Base-by-base conservation (phyloP, 164 flowering plant species). In the Chimonanthus salicifolius region DNA sequence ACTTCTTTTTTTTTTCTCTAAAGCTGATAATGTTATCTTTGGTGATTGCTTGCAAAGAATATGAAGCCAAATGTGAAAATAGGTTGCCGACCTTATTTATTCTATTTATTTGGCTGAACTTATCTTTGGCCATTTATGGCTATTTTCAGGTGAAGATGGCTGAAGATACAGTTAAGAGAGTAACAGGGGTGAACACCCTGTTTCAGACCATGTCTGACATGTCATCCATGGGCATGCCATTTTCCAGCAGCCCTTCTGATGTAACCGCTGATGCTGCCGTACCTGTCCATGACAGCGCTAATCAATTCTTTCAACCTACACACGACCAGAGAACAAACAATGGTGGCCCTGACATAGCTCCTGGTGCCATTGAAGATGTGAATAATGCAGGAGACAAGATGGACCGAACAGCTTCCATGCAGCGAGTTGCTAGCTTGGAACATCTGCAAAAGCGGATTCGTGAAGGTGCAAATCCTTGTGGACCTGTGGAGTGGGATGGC, bases 351-450 rank as follows among this genome's bases (percentile, higher is more conserved):
- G 85, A 86, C 60, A 79, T 79, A 64, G 76, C 90, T 54, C 72
- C 90, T 0, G 79, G 62, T 47, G 72, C 75, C 16, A 69, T 75
- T 44, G 86, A 83, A 69, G 84, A 83, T 8, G 70, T 72, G 72
- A 85, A 83, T 47, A 83, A 79, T 65, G 63, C 63, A n/a, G 76
- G 73, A 4, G 80, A 78, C 62, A 90, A 88, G 83, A 84, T 86
- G 68, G 90, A 81, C 47, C 78, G 90, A 80, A 85, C 94, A 6
- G 75, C 82, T 68, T 90, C 97, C 50, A 76, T 92, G 91, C 98
- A 87, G 75, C 82, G 97, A 71, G 97, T 90, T 58, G 94, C 97
- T 63, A 94, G 98, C 85, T 87, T 94, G 85, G 96, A 92, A 75
- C 94, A 88, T 80, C 79, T 94, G 80, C 97, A 92, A 83, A 90